A percentile compares a stretch with the other conserved stretches of the same genome.
Evolutionary conservation across 208 protist species (phyloP).

Genomic region (Acanthamoeba royreba): DNA sequence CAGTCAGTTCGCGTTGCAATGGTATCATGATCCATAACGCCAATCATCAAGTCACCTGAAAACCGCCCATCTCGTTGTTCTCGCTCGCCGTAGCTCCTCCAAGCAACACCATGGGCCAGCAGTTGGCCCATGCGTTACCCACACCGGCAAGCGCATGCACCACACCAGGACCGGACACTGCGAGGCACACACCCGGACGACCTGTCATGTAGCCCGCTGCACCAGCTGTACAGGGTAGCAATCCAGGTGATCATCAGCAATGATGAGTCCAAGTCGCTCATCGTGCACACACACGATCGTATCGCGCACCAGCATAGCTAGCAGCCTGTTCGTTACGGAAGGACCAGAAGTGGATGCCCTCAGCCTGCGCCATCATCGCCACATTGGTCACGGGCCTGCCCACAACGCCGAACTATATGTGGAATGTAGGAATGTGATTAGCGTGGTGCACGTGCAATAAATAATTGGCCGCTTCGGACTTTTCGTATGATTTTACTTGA

Average conservation of each 20-base stretch:
- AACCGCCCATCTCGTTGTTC: conserved; percentile 41
- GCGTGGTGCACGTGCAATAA: no score
- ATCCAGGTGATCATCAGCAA: no score
- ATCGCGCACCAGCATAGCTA: not conserved
- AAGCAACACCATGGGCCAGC: conserved; percentile 64
- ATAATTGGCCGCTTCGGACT: no score
- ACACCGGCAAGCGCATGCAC: conserved; percentile 55
- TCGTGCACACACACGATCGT: not conserved
- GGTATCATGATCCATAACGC: no score
- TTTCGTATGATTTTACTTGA: not conserved
- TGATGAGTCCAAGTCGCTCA: no score
- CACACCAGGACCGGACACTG: conserved; percentile 50
- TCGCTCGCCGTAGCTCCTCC: not conserved
- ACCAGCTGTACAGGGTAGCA: no score
- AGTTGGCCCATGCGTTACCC: conserved; percentile 53
- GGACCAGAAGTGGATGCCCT: conserved; percentile 30
- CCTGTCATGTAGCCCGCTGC: conserved; percentile 60
- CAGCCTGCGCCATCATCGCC: conserved; percentile 37
- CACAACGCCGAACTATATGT: conserved; percentile 41
- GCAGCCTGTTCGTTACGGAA: conserved; percentile 44
- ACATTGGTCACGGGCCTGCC: conserved; percentile 26
- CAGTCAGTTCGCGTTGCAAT: not conserved
- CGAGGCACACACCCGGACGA: conserved; percentile 4
- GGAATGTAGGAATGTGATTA: not conserved
- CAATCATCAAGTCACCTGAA: conserved; percentile 58